Percentiles rank a stretch among this genome's conserved stretches.
Conservation (phyloP, 352 stramenopile species). For the Phytopythium mirpurense region DNA sequence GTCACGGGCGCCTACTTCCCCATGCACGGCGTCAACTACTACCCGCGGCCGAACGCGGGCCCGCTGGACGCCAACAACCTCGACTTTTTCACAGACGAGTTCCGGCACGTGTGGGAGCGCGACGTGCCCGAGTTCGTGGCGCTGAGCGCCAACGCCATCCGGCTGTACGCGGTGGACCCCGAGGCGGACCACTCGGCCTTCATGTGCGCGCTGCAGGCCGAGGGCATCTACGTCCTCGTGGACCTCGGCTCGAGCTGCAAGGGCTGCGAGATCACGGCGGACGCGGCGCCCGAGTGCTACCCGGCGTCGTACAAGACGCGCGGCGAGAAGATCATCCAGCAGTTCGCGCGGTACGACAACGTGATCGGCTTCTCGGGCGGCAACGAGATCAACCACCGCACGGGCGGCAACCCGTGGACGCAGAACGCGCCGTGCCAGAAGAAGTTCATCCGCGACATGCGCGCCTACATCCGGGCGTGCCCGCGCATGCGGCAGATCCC, state of each 20-base stretch:
- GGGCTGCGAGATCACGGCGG: conserved; percentile 58
- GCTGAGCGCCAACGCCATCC: conserved; percentile 70
- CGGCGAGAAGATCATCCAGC: conserved; percentile 73
- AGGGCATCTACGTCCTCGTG: conserved; percentile 76
- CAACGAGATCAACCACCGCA: conserved; percentile 82
- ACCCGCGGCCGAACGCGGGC: conserved; percentile 77
- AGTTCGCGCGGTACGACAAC: conserved; percentile 84
- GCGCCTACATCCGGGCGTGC: conserved; percentile 59
- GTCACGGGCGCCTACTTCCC: conserved; percentile 65
- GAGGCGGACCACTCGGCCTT: conserved; percentile 68
- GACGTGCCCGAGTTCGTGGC: conserved; percentile 66
- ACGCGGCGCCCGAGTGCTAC: conserved; percentile 49
- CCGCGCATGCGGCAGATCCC: conserved; percentile 57
- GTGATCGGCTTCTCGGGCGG: conserved; percentile 69
- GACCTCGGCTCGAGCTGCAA: conserved; percentile 58
- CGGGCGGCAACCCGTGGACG: conserved; percentile 27
- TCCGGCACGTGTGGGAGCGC: conserved; percentile 55
- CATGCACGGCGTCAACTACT: conserved; percentile 80
- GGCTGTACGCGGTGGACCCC: conserved; percentile 80
- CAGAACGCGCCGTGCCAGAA: conserved; percentile 84
- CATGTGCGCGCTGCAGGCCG: conserved; percentile 74
- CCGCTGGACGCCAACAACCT: conserved; percentile 66
- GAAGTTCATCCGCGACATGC: conserved; percentile 87
- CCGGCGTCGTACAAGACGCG: conserved; percentile 60
- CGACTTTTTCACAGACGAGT: conserved; percentile 78